Evolutionary conservation across 139 green algal genomes (phyloP), one percentile per base, ranked within the genome.

Genomic region (Dunaliella primolecta): DNA sequence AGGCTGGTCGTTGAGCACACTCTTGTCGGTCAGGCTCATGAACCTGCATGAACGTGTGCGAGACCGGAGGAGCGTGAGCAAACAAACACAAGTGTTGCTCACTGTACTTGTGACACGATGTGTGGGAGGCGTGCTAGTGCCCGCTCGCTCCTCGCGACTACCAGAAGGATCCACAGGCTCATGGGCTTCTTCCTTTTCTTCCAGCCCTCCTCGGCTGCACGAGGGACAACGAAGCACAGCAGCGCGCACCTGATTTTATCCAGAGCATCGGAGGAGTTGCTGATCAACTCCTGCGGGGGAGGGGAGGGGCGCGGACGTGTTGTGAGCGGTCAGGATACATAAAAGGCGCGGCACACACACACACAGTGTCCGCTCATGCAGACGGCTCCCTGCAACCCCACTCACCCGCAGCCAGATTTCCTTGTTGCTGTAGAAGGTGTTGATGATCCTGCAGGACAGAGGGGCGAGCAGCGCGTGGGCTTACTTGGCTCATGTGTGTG

Each of bases 391-490:
- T n/a, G 15, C 46, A 64, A 64, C 46, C 27, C n/a, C 37, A 32
- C 78, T 25, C 78, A 83, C 78, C 78, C 78, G 64, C 70, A 99
- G 89, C 93, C 98, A 99, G 84, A 99, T 98, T 89, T 97, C 87
- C 91, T 99, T 99, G 95, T 99, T 99, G 86, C 92, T 94, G 90
- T 97, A 98, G 90, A 97, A 98, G 80, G 97, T 99, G 94, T 99
- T 99, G 93, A 99, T 99, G 86, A 99, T 99, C n/a, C n/a, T n/a
- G n/a, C n/a, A n/a, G n/a, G n/a, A n/a, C n/a, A n/a, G n/a, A n/a
- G n/a, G n/a, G n/a, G n/a, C n/a, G n/a, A n/a, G n/a, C n/a, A n/a
- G n/a, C n/a, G n/a, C n/a, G n/a, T n/a, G n/a, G n/a, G n/a, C n/a
- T n/a, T n/a, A n/a, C n/a, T n/a, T n/a, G n/a, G n/a, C n/a, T n/a